These are phyloP conservation scores for Stagonosporopsis chrysanthemi DNA, from an alignment of 2,329 filamentous ascomycete species.

Conservation along the genomic window DNA sequence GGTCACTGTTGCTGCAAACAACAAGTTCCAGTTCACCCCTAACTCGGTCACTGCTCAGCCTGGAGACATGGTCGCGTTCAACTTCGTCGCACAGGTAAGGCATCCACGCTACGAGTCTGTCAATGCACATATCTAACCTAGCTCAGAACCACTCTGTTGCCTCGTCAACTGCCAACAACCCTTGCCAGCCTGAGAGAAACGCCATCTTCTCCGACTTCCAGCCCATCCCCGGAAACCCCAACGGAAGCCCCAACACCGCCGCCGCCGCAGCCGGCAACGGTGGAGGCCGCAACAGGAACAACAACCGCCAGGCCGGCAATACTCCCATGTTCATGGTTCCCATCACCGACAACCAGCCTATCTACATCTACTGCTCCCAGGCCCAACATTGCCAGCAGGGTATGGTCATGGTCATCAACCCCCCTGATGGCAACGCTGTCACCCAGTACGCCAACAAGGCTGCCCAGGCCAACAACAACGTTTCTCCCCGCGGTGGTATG, in stretches of 20 bases:
- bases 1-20: constrained; percentile 43
- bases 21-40: constrained; percentile 41
- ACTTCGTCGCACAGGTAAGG: constrained; percentile 33
- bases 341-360: constrained; percentile 61
- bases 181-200: constrained; percentile 35
- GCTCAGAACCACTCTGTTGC: constrained; percentile 38
- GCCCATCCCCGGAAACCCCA: constrained; percentile 30
- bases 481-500: constrained; percentile 30
- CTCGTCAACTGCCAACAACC: constrained; percentile 35
- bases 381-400: constrained; percentile 71
- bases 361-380: constrained; percentile 81
- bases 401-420: constrained; percentile 78
- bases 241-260: constrained; percentile 25
- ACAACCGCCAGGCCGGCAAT: constrained; percentile 33
- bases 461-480: constrained; percentile 37
- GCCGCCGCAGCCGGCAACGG: neutral
- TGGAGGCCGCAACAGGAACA: constrained; percentile 23
- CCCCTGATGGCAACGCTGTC: constrained; percentile 35
- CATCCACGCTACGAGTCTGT: neutral
- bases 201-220: constrained; percentile 42
- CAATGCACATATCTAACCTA: neutral
- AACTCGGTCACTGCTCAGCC: constrained; percentile 37
- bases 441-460: constrained; percentile 34
- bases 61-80: constrained; percentile 40
- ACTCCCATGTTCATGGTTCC: constrained; percentile 40